Conservation (phyloP, 2,329 filamentous ascomycete genomes). For the Fusarium sambucinum region DNA sequence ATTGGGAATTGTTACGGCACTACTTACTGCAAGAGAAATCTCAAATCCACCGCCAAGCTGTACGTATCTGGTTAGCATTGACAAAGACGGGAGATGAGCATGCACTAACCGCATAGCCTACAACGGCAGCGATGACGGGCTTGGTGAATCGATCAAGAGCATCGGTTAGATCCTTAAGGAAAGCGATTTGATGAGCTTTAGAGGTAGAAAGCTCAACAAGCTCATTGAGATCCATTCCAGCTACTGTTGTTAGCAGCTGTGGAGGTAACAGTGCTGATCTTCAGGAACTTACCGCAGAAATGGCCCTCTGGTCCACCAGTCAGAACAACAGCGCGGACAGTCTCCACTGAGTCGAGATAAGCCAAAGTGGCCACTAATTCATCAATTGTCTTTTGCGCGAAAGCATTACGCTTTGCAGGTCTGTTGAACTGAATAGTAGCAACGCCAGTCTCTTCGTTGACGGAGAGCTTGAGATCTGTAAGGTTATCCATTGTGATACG, state of each 20-base stretch:
- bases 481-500: constrained; percentile 27
- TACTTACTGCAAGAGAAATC: constrained; percentile 39
- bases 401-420: constrained; percentile 37
- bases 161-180: constrained; percentile 37
- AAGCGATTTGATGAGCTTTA: constrained; percentile 24
- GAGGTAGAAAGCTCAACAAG: constrained; percentile 30
- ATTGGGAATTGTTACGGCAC: fast-evolving
- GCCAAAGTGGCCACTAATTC: constrained; percentile 25
- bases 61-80: background rate
- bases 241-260: background rate
- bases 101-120: constrained; percentile 24
- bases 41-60: constrained; percentile 39
- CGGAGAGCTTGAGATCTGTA: constrained; percentile 21
- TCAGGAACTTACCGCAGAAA: constrained; percentile 35
- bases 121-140: constrained; percentile 33
- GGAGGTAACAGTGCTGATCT: background rate
- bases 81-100: fast-evolving
- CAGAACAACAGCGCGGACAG: constrained; percentile 23
- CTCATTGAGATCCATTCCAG: constrained; percentile 38
- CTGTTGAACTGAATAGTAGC: constrained; percentile 35
- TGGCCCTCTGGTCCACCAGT: constrained; percentile 33
- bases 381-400: constrained; percentile 31
- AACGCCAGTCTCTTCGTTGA: constrained; percentile 10
- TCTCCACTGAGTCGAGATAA: constrained; percentile 23
- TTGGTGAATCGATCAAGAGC: constrained; percentile 29